Evolutionary conservation across 352 stramenopile species (phyloP), one percentile per base, ranked within the genome.

Genomic region (Pythium phragmiticola): DNA sequence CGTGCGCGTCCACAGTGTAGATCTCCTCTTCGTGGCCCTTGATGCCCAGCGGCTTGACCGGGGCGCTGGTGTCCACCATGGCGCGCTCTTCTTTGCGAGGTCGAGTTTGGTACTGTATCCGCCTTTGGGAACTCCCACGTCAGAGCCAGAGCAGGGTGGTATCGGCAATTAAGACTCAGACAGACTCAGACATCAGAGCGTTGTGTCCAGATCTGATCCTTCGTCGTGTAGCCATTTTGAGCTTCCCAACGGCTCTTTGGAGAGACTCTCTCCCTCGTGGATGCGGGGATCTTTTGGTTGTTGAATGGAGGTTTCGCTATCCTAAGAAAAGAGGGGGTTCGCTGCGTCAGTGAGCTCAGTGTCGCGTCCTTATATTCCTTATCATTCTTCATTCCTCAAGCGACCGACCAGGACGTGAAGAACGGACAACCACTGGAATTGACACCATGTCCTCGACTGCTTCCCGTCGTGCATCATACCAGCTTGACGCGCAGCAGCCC

Each of bases 21-120:
- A 26, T 34, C 50, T 57, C 56, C 41, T 65, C 63, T 13, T 61
- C 60, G 36, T 67, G 51, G 47, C 53, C 60, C 47, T 72, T 72
- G 41, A 61, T 17, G 19, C 52, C 60, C 11, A 61, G 14, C 26
- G 58, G 65, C 51, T 68, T 72, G 45, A 64, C 58, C 14, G 52
- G 47, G 28, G 51, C 52, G 30, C 19, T 60, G 8, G 63, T 5
- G 26, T 69, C 64, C 64, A 54, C 26, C 23, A 30, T 55, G 4
- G 50, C 33, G 36, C n/a, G 39, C 39, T 46, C 39, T 16, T 46
- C 39, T 46, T 46, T 7, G 13, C 11, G 11, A 14, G 9, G 8
- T 3, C 7, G 39, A 46, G 5, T 46, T 46, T 46, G 26, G 26
- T 30, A 51, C 6, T 9, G 46, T 52, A 41, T 41, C 48, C 7